A percentile compares a stretch with the other conserved stretches of the same genome.
These are phyloP conservation scores for Kodamaea hsintzibuensis DNA, from an alignment of 805 yeast species.

Conservation along the genomic window DNA sequence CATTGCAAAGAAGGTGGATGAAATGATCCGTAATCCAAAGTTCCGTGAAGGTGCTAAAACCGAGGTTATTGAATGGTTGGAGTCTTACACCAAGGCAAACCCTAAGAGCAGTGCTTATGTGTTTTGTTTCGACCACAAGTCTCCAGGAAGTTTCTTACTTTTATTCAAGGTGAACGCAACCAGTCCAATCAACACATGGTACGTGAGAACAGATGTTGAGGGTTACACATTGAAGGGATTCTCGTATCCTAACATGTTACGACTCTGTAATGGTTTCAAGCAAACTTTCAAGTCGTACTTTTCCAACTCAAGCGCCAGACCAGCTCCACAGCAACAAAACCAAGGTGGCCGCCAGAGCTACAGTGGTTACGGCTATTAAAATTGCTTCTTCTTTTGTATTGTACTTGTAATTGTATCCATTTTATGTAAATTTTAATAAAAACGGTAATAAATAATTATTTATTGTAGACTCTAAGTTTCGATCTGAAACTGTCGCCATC, in stretches of 20 bases:
- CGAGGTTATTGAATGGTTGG: conserved; percentile 84
- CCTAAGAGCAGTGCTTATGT: conserved; percentile 88
- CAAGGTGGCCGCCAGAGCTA: conserved; percentile 15
- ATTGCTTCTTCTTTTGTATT: conserved; percentile 5
- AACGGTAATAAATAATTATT: not conserved
- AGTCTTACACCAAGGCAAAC: conserved; percentile 86
- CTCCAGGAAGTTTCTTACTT: conserved; percentile 91
- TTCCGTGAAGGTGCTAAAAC: conserved; percentile 77
- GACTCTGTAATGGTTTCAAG: conserved; percentile 94
- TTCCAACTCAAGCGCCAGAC: conserved; percentile 19
- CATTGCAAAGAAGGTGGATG: conserved; percentile 78
- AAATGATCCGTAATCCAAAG: conserved; percentile 83
- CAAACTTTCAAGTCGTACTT: conserved; percentile 47
- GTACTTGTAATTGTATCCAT: conserved; percentile 4
- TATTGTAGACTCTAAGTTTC: conserved; percentile 41
- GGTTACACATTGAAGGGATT: conserved; percentile 81
- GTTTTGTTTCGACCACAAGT: conserved; percentile 84
- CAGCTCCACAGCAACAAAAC: conserved; percentile 8
- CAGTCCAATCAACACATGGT: conserved; percentile 78
- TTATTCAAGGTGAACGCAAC: conserved; percentile 79
- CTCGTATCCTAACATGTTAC: conserved; percentile 84
- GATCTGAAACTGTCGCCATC: conserved; percentile 72
- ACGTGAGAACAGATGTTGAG: conserved; percentile 84
- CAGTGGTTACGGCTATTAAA: conserved; percentile 27
- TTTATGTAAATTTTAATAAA: conserved; percentile 1